These are phyloP conservation scores for Lepiota subincarnata DNA, from an alignment of 768 basidiomycete genomes.

Conservation along the genomic window DNA sequence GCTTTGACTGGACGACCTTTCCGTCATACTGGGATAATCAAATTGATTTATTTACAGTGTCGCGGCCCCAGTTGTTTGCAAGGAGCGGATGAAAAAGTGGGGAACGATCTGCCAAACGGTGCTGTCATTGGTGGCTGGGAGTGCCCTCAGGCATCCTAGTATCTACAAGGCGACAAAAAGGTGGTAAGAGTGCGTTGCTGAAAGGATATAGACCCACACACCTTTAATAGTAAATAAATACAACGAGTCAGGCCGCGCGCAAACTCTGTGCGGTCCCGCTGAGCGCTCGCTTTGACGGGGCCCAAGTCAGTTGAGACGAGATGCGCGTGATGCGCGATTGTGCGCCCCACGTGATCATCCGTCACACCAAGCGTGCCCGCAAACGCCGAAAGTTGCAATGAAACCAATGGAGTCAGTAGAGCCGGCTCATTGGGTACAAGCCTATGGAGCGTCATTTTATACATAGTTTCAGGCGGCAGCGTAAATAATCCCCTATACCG, in stretches of 20 bases:
- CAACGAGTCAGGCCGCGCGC: background rate
- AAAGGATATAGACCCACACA: background rate
- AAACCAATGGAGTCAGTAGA: too few species aligned
- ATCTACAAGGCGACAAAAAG: background rate
- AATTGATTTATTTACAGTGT: background rate
- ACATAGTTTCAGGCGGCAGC: too few species aligned
- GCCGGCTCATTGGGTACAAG: too few species aligned
- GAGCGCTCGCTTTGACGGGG: background rate
- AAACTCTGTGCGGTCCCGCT: background rate
- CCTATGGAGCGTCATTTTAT: too few species aligned
- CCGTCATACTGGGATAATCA: background rate
- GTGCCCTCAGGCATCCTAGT: background rate
- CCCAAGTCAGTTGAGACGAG: background rate
- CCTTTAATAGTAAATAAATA: slow-evolving; percentile 2
- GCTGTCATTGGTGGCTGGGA: slow-evolving; percentile 1
- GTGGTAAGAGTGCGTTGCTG: background rate
- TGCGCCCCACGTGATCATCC: too few species aligned
- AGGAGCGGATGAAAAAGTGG: background rate
- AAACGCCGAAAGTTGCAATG: too few species aligned
- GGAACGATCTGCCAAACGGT: too few species aligned
- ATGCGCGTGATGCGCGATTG: too few species aligned
- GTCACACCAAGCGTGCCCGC: too few species aligned
- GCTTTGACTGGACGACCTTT: too few species aligned
- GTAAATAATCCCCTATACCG: too few species aligned
- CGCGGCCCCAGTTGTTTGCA: background rate